Evolutionary conservation across 352 stramenopile genomes (phyloP).

Genomic region (Phytophthora rubi): DNA sequence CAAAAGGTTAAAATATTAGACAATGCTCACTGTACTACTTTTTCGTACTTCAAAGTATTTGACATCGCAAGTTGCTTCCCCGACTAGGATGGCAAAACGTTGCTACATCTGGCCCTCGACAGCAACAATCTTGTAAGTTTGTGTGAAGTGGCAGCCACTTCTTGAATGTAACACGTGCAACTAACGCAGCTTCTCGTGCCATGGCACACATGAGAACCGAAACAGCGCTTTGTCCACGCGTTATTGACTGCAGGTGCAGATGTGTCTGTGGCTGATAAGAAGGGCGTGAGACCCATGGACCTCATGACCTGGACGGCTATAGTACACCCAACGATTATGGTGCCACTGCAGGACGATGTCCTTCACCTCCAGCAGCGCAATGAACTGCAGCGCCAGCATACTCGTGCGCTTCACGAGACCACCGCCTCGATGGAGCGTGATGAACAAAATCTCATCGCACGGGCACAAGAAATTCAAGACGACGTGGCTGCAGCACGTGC

Average conservation of each 20-base stretch:
- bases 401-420: conserved; percentile 11
- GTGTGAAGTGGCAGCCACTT: neutral
- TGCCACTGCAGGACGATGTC: conserved; percentile 36
- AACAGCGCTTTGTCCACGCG: conserved; percentile 33
- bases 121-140: conserved; percentile 27
- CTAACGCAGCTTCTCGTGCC: neutral
- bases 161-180: neutral
- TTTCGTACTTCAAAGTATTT: neutral
- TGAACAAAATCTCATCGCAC: conserved; percentile 6
- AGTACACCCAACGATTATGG: conserved; percentile 38
- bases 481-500: conserved; percentile 22
- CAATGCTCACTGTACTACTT: too few species aligned
- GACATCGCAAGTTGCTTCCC: neutral
- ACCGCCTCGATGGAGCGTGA: conserved; percentile 18
- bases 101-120: conserved; percentile 32
- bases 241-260: conserved; percentile 39
- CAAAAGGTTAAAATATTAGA: conserved; percentile 20
- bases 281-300: conserved; percentile 42
- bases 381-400: conserved; percentile 17
- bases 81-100: conserved; percentile 31
- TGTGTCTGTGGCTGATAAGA: conserved; percentile 38
- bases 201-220: neutral
- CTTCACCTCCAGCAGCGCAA: conserved; percentile 38
- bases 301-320: conserved; percentile 42
- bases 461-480: conserved; percentile 17